Percentiles rank a stretch among this genome's conserved stretches.
These are phyloP conservation scores for Tylopilus vinaceipallidus DNA, from an alignment of 768 basidiomycete genomes.

Conservation along the genomic window DNA sequence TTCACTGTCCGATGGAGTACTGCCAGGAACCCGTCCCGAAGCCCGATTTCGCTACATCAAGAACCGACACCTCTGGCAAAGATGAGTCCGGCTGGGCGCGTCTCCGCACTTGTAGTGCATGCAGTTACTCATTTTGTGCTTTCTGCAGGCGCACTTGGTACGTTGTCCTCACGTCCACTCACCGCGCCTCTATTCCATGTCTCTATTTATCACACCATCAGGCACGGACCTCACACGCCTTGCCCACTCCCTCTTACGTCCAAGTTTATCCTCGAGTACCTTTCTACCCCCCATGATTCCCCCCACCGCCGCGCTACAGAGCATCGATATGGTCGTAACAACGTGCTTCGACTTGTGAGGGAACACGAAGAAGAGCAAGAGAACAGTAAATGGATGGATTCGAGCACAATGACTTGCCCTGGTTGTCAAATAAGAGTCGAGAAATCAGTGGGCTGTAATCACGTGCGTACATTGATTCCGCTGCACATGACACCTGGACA, in stretches of 20 bases:
- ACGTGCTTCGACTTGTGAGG: conserved; percentile 57
- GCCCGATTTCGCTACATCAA: conserved; percentile 35
- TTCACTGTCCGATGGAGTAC: conserved; percentile 75
- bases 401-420: conserved; percentile 69
- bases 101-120: conserved; percentile 67
- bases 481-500: no score
- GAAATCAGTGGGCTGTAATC: conserved; percentile 82
- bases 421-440: conserved; percentile 72
- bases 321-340: conserved; percentile 57
- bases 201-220: conserved; percentile 27
- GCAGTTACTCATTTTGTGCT: conserved; percentile 78
- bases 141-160: conserved; percentile 83
- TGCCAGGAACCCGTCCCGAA: conserved; percentile 81
- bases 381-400: conserved; percentile 71
- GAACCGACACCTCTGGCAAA: conserved; percentile 30
- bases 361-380: conserved; percentile 71
- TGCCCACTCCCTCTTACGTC: conserved; percentile 73
- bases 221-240: conserved; percentile 78
- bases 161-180: conserved; percentile 8
- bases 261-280: conserved; percentile 63
- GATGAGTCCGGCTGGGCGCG: conserved; percentile 70
- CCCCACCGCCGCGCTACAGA: conserved; percentile 53
- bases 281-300: conserved; percentile 53
- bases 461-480: conserved; percentile 73
- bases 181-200: conserved; percentile 3